A percentile compares a stretch with the other conserved stretches of the same genome.
These are phyloP conservation scores for Rhizoclosmatium globosum DNA, from an alignment of 192 early-diverging fungal genomes.

Conservation along the genomic window DNA sequence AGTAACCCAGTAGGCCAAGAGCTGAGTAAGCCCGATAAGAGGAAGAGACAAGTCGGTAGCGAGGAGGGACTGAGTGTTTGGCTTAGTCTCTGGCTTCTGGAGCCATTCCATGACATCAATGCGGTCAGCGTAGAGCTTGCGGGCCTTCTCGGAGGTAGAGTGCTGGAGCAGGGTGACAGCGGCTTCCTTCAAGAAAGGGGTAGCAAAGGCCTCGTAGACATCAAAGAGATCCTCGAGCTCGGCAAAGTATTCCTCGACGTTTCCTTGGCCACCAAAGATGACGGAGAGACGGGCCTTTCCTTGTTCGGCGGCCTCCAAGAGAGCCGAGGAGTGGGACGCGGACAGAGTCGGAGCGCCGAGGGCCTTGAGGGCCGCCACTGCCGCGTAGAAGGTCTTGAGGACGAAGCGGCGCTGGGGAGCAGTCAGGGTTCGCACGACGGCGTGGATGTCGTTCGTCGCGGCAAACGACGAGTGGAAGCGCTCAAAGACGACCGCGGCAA, in stretches of 20 bases:
- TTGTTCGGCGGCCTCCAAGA: slow-evolving; percentile 69
- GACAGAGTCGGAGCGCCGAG: background rate
- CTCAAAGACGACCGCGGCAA: slow-evolving; percentile 80
- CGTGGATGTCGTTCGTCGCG: slow-evolving; percentile 85
- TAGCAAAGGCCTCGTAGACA: slow-evolving; percentile 81
- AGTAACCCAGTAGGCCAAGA: slow-evolving; percentile 88
- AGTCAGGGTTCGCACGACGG: slow-evolving; percentile 62
- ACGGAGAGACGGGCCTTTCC: slow-evolving; percentile 76
- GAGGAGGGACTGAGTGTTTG: slow-evolving; percentile 80
- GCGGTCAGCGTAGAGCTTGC: slow-evolving; percentile 40
- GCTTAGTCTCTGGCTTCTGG: slow-evolving; percentile 75
- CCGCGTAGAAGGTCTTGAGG: slow-evolving; percentile 81
- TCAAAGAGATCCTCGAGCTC: slow-evolving; percentile 82
- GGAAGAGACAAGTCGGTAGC: slow-evolving; percentile 84
- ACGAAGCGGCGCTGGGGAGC: slow-evolving; percentile 57
- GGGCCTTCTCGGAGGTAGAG: slow-evolving; percentile 45
- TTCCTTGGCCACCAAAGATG: slow-evolving; percentile 98
- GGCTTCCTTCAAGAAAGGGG: slow-evolving; percentile 73
- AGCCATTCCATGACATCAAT: slow-evolving; percentile 90
- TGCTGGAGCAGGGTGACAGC: slow-evolving; percentile 73
- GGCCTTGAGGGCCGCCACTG: slow-evolving; percentile 69
- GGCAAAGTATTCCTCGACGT: slow-evolving; percentile 93
- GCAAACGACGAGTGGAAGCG: slow-evolving; percentile 79
- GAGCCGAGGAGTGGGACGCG: slow-evolving; percentile 57
- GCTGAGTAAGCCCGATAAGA: slow-evolving; percentile 90